Evolutionary conservation across 164 flowering plant genomes (phyloP).

Genomic region (Aristolochia contorta): DNA sequence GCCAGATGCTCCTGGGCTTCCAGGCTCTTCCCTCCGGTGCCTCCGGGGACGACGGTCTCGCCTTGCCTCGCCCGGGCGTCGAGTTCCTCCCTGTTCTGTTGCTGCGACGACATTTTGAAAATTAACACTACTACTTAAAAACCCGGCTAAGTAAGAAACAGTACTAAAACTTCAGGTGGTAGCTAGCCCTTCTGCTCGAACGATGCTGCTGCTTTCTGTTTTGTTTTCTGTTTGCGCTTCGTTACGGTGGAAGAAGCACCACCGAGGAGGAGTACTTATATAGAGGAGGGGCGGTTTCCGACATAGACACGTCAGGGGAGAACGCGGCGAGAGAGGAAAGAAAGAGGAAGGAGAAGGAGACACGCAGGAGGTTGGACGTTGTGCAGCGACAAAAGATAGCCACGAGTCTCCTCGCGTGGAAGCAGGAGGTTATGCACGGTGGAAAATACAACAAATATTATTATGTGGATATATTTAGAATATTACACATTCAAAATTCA

Average conservation of each 20-base stretch:
- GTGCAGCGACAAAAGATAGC: background rate
- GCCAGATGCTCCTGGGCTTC: slow-evolving; percentile 82
- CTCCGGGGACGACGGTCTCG: slow-evolving; percentile 73
- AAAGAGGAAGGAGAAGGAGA: background rate
- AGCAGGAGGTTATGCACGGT: background rate
- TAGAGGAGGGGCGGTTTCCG: background rate
- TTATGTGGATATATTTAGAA: background rate
- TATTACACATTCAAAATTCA: background rate
- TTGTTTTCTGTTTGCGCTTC: background rate
- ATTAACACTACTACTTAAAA: too few relatives aligned
- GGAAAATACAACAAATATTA: background rate
- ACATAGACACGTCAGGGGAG: background rate
- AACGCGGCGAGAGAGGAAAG: slow-evolving; percentile 2
- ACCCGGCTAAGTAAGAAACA: too few relatives aligned
- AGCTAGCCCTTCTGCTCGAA: too few relatives aligned
- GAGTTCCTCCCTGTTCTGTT: slow-evolving; percentile 20
- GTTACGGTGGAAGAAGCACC: background rate
- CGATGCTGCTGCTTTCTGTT: background rate
- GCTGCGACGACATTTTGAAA: background rate
- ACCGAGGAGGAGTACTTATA: background rate
- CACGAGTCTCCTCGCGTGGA: background rate
- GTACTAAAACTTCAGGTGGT: too few relatives aligned
- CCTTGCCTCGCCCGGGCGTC: slow-evolving; percentile 66
- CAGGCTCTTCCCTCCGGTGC: slow-evolving; percentile 75
- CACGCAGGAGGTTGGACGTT: background rate